Evolutionary conservation across 805 yeast genomes (phyloP).

Genomic region (Vanderwaltozyma yarrowii): DNA sequence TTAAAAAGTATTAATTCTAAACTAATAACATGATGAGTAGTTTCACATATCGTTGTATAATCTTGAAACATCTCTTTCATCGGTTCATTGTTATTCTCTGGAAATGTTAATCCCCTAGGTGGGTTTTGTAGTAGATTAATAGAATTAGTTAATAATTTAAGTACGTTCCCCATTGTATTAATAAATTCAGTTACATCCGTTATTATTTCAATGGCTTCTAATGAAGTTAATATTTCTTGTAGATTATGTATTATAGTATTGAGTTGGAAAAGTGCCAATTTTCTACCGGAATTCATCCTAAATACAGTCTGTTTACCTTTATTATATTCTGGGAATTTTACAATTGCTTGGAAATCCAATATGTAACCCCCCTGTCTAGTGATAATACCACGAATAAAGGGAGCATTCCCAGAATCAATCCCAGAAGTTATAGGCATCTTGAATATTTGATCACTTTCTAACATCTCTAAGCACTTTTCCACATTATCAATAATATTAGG

Average conservation of each 20-base stretch:
- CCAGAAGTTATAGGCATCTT: slow-evolving; percentile 41
- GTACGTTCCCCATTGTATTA: slow-evolving; percentile 11
- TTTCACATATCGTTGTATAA: slow-evolving; percentile 19
- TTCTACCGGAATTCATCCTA: slow-evolving; percentile 29
- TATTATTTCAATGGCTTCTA: slow-evolving; percentile 32
- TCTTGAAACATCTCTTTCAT: slow-evolving; percentile 39
- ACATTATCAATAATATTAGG: slow-evolving; percentile 39
- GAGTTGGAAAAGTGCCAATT: slow-evolving; percentile 35
- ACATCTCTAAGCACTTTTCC: slow-evolving; percentile 30
- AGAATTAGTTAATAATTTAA: slow-evolving; percentile 15
- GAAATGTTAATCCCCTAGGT: slow-evolving; percentile 47
- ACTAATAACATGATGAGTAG: slow-evolving; percentile 32
- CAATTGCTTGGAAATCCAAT: slow-evolving; percentile 35
- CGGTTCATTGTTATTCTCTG: slow-evolving; percentile 37
- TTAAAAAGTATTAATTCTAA: slow-evolving; percentile 51
- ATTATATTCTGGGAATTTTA: slow-evolving; percentile 32
- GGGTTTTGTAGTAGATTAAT: slow-evolving; percentile 37
- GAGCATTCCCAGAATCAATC: slow-evolving; percentile 1
- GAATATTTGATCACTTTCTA: slow-evolving; percentile 33
- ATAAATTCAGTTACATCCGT: slow-evolving; percentile 28
- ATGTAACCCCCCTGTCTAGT: slow-evolving; percentile 46
- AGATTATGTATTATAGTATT: slow-evolving; percentile 25
- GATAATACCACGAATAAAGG: slow-evolving; percentile 45
- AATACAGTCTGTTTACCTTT: slow-evolving; percentile 32
- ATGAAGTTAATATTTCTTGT: slow-evolving; percentile 8